Conservation (phyloP, 2,329 filamentous ascomycete species). For the Emergomyces africanus region DNA sequence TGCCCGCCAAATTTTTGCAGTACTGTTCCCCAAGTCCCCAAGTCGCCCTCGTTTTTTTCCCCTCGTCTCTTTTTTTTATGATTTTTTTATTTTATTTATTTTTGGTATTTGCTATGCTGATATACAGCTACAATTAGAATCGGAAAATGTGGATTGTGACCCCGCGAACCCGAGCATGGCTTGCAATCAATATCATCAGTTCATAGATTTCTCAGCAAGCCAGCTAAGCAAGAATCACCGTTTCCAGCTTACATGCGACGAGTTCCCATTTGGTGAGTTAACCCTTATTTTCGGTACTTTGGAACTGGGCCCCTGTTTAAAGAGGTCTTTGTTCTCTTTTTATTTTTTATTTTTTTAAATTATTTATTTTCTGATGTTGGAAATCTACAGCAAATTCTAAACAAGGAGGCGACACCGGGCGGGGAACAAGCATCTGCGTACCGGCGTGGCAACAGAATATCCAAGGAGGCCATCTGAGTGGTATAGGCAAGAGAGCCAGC, state of each 20-base stretch:
- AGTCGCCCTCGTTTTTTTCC: no score
- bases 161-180: neutral
- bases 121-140: neutral
- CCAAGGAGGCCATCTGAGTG: neutral
- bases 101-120: neutral
- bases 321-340: no score
- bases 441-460: neutral
- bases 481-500: neutral
- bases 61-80: no score
- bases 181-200: neutral
- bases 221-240: neutral
- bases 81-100: neutral
- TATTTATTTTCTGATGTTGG: neutral
- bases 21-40: neutral
- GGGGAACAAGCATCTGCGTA: neutral
- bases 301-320: no score
- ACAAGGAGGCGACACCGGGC: neutral
- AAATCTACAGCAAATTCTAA: neutral
- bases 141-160: neutral
- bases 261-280: neutral
- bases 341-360: no score
- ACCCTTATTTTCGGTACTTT: neutral
- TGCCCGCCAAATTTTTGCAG: neutral
- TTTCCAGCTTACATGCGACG: neutral
- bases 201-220: neutral